Percentiles rank a stretch among this genome's conserved stretches.
These are phyloP conservation scores for Crithidia sp. DNA, from an alignment of 208 protist species.

Conservation along the genomic window DNA sequence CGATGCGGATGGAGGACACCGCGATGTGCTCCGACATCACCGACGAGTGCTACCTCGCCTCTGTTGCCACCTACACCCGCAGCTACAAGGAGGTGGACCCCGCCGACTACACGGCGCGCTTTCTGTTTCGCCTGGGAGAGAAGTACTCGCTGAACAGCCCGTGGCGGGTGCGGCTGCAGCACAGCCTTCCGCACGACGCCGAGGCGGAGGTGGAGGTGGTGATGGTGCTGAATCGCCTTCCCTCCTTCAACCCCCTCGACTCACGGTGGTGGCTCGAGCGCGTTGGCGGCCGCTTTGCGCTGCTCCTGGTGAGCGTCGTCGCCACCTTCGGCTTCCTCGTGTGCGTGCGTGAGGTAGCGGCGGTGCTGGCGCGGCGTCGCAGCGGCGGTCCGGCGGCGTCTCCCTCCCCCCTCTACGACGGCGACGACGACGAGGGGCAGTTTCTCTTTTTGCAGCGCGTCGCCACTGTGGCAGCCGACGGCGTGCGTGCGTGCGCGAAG, in stretches of 20 bases:
- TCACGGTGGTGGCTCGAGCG: slow-evolving; percentile 33
- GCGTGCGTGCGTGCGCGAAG: neutral
- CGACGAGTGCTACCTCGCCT: slow-evolving; percentile 34
- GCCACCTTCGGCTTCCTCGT: slow-evolving; percentile 25
- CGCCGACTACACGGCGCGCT: slow-evolving; percentile 19
- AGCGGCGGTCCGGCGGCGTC: neutral
- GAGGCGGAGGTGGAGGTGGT: slow-evolving; percentile 29
- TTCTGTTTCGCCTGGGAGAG: slow-evolving; percentile 30
- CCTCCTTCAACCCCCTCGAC: slow-evolving; percentile 22
- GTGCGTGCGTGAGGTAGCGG: slow-evolving; percentile 10
- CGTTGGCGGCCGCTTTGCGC: slow-evolving; percentile 19
- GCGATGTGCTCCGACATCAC: slow-evolving; percentile 33
- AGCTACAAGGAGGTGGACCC: slow-evolving; percentile 39
- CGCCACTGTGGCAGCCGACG: slow-evolving; percentile 6
- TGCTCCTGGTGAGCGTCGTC: slow-evolving; percentile 13
- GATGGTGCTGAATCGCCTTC: slow-evolving; percentile 22
- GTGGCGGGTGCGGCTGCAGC: slow-evolving; percentile 19
- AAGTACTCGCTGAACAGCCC: slow-evolving; percentile 29
- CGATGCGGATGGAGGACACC: slow-evolving; percentile 32
- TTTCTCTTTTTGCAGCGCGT: slow-evolving; percentile 17
- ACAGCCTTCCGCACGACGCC: slow-evolving; percentile 31
- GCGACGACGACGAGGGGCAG: slow-evolving; percentile 6
- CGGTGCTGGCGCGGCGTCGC: slow-evolving; percentile 10
- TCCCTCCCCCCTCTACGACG: slow-evolving; percentile 20
- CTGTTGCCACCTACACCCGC: slow-evolving; percentile 23